Evolutionary conservation across 2,329 filamentous ascomycete species (phyloP).

Genomic region (Graphium sp.): DNA sequence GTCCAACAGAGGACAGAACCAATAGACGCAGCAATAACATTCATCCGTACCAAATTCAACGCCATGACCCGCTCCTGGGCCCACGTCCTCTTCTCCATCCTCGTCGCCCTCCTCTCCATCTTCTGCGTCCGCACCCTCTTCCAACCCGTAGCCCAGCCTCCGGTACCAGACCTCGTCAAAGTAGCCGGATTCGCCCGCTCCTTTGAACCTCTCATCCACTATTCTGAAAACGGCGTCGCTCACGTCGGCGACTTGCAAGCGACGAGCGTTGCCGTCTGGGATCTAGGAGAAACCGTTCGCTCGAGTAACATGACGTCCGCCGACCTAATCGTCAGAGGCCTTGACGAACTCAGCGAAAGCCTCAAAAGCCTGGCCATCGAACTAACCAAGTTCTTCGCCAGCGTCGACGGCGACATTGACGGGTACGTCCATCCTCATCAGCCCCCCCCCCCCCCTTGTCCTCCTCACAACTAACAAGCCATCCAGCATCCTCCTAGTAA

Average conservation of each 20-base stretch:
- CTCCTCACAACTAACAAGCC: slow-evolving; percentile 8
- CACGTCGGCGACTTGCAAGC: slow-evolving; percentile 82
- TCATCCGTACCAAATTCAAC: slow-evolving; percentile 41
- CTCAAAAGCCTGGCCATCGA: slow-evolving; percentile 73
- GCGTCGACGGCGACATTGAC: slow-evolving; percentile 86
- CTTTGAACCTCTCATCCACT: slow-evolving; percentile 89
- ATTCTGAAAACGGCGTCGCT: slow-evolving; percentile 73
- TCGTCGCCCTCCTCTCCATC: slow-evolving; percentile 48
- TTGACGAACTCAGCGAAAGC: slow-evolving; percentile 74
- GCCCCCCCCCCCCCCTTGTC: slow-evolving; percentile 1
- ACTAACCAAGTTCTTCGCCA: slow-evolving; percentile 81
- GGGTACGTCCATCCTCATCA: slow-evolving; percentile 28
- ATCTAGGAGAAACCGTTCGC: slow-evolving; percentile 78
- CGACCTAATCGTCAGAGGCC: slow-evolving; percentile 65
- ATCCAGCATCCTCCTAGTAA: slow-evolving; percentile 67
- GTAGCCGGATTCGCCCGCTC: slow-evolving; percentile 78
- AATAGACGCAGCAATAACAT: slow-evolving; percentile 55
- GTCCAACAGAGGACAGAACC: slow-evolving; percentile 76
- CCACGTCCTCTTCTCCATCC: slow-evolving; percentile 44
- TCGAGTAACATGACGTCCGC: slow-evolving; percentile 84
- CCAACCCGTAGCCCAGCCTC: slow-evolving; percentile 42
- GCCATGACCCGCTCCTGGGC: slow-evolving; percentile 52
- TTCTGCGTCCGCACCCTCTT: slow-evolving; percentile 49
- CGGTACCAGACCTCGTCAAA: slow-evolving; percentile 76
- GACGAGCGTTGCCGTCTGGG: slow-evolving; percentile 86